Conservation (phyloP, 1,284 basidiomycete species). For the Ganoderma leucocontextum region DNA sequence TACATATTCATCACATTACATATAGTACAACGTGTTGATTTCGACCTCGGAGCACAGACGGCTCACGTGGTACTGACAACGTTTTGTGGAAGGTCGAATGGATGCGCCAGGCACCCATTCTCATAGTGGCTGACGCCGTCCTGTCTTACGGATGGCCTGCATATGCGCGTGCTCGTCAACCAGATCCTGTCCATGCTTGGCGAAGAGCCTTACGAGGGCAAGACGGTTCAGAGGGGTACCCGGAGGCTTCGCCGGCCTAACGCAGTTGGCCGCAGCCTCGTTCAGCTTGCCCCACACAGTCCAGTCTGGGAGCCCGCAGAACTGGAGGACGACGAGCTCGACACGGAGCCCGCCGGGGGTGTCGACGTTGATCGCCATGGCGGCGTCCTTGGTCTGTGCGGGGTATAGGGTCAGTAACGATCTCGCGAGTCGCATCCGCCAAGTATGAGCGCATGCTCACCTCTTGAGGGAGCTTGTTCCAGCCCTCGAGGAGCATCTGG, state of each 20-base stretch:
- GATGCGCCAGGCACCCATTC: constrained; percentile 6
- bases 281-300: constrained; percentile 14
- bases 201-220: constrained; percentile 12
- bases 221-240: constrained; percentile 4
- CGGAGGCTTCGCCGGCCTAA: constrained; percentile 18
- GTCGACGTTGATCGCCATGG: constrained; percentile 1
- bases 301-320: constrained; percentile 17
- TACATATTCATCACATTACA: neutral
- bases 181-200: constrained; percentile 9
- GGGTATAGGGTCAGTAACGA: neutral
- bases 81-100: neutral
- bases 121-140: neutral
- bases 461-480: constrained; percentile 11
- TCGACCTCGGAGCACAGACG: neutral
- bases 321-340: constrained; percentile 22
- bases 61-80: neutral
- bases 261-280: constrained; percentile 10
- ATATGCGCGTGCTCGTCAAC: constrained; percentile 12
- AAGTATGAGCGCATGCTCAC: constrained; percentile 3
- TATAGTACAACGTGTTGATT: neutral
- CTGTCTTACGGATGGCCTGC: constrained; percentile 9
- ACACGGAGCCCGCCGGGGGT: constrained; percentile 5
- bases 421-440: neutral
- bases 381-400: constrained; percentile 3
- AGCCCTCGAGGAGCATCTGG: constrained; percentile 13